Conservation (phyloP, 345 rosid species). For the Syzygium aqueum region DNA sequence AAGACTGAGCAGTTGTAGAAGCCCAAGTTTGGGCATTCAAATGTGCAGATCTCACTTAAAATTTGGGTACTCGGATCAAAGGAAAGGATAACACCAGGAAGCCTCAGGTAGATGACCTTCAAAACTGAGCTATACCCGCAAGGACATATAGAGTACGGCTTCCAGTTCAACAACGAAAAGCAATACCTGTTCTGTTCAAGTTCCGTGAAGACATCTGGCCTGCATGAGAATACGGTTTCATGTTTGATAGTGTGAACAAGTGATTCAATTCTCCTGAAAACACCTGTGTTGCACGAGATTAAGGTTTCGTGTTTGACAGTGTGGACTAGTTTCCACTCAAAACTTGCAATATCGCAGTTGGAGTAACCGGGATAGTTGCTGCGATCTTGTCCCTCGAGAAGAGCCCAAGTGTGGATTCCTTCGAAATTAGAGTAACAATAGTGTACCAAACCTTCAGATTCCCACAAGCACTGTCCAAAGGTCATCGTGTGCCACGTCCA, state of each 20-base stretch:
- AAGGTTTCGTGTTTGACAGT: not conserved
- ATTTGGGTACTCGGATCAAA: constrained; percentile 3
- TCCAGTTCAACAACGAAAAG: constrained; percentile 1
- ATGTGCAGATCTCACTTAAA: constrained; percentile 9
- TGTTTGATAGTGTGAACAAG: not conserved
- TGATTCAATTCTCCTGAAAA: not conserved
- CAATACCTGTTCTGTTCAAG: not conserved
- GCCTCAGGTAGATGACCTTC: constrained; percentile 5
- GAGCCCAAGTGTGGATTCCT: constrained; percentile 22
- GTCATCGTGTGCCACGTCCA: constrained; percentile 10
- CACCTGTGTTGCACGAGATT: constrained; percentile 1
- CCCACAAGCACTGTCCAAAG: constrained; percentile 18
- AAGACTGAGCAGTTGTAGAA: constrained; percentile 6
- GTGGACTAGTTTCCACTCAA: constrained; percentile 8
- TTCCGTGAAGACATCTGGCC: not conserved
- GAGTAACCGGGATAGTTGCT: not conserved
- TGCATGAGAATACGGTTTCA: not conserved
- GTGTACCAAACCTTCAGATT: constrained; percentile 9
- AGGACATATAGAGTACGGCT: constrained; percentile 8
- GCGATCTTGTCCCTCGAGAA: constrained; percentile 6
- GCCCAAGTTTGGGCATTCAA: not conserved
- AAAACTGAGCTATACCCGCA: constrained; percentile 1
- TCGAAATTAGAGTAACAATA: constrained; percentile 16
- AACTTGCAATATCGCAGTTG: not conserved
- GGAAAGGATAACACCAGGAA: constrained; percentile 8